phyloP scores from a whole-genome alignment of 75 land plant species.

The Selaginella tamariscina region DNA sequence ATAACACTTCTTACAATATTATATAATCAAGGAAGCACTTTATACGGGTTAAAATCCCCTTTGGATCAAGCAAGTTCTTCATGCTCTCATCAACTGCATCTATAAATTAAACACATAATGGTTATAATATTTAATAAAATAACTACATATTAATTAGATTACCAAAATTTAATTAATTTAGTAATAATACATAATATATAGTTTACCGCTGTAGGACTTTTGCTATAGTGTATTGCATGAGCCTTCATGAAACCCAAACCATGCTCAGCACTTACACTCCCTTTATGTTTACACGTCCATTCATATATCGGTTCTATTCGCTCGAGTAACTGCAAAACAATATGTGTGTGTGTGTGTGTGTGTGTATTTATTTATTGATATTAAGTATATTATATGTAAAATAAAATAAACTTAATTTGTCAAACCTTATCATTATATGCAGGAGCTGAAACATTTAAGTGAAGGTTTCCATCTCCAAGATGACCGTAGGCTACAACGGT shows the following conservation, averaged over 20 bases:
- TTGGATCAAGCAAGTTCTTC: slow-evolving; percentile 64
- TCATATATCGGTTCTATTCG: slow-evolving; percentile 93
- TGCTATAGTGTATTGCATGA: slow-evolving; percentile 85
- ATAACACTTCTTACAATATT: too few relatives aligned
- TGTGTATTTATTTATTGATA: too few relatives aligned
- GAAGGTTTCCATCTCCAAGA: slow-evolving; percentile 96
- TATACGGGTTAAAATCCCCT: slow-evolving; percentile 90
- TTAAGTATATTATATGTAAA: not conserved
- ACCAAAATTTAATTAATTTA: not conserved
- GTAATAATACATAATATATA: not conserved
- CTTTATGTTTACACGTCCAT: slow-evolving; percentile 73
- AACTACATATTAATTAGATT: not conserved
- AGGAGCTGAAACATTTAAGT: slow-evolving; percentile 70
- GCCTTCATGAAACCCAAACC: slow-evolving; percentile 97
- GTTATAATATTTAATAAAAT: not conserved
- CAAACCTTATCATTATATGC: slow-evolving; percentile 59
- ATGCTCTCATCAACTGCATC: slow-evolving; percentile 73
- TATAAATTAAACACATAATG: slow-evolving; percentile 16
- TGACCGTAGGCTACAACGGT: slow-evolving; percentile 89
- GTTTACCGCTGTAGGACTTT: slow-evolving; percentile 63
- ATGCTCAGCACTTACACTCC: slow-evolving; percentile 98
- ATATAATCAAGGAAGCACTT: slow-evolving; percentile 92
- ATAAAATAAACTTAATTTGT: not conserved
- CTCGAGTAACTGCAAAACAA: slow-evolving; percentile 70
- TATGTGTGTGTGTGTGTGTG: too few relatives aligned